Conservation (phyloP, 192 early-diverging fungal species). For the Diversispora epigaea region DNA sequence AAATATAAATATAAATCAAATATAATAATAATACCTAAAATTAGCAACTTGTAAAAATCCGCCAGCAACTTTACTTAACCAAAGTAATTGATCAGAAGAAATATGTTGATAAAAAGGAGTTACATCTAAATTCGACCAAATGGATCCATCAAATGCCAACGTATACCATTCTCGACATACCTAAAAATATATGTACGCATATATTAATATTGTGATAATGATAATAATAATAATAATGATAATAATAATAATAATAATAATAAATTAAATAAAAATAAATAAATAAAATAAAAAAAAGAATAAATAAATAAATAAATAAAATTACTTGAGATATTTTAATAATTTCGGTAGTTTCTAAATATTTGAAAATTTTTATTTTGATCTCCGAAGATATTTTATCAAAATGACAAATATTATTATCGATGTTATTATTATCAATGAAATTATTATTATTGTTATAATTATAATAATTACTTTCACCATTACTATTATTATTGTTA, state of each 20-base stretch:
- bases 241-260: too few species aligned
- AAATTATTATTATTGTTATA: not conserved
- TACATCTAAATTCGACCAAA: slow-evolving; percentile 41
- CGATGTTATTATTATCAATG: not conserved
- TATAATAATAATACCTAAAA: slow-evolving; percentile 36
- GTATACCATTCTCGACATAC: slow-evolving; percentile 39
- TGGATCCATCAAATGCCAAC: slow-evolving; percentile 40
- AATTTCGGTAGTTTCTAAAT: not conserved
- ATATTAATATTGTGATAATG: not conserved
- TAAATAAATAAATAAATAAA: not conserved
- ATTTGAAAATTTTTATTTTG: slow-evolving; percentile 25
- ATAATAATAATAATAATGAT: not conserved
- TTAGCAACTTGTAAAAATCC: slow-evolving; percentile 41
- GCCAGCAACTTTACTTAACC: slow-evolving; percentile 36
- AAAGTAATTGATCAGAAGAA: slow-evolving; percentile 35
- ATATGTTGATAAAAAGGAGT: slow-evolving; percentile 43
- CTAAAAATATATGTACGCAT: slow-evolving; percentile 12
- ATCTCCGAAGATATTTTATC: slow-evolving; percentile 7
- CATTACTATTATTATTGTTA: too few species aligned
- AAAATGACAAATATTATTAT: slow-evolving; percentile 3
- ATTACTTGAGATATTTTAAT: not conserved
- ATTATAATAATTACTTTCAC: not conserved
- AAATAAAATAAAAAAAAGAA: too few species aligned
- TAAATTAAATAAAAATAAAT: too few species aligned
- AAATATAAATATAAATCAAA: slow-evolving; percentile 15